Conservation (phyloP, 257 asterid species). For the Solanum ossicruentum region DNA sequence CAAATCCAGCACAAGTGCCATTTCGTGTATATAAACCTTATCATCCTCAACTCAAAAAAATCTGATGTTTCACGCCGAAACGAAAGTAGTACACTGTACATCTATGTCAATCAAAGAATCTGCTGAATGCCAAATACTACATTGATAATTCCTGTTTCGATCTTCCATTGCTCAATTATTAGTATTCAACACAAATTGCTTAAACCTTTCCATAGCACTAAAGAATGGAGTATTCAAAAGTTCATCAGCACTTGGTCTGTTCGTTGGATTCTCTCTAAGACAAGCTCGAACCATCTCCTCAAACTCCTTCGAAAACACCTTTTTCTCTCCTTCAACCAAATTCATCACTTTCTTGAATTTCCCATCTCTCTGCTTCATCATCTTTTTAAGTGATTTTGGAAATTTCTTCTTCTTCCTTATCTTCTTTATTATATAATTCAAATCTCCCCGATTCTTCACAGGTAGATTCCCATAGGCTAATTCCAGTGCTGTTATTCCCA, state of each 20-base stretch:
- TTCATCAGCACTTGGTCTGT: conserved; percentile 1
- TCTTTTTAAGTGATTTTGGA: not conserved
- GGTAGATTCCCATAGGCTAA: conserved; percentile 1
- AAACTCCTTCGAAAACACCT: not conserved
- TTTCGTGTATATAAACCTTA: not conserved
- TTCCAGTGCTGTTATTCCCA: conserved; percentile 14
- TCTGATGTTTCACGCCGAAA: not conserved
- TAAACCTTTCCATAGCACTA: not conserved
- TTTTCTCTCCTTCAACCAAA: not conserved
- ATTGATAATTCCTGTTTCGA: not conserved
- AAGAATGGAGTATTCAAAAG: not conserved
- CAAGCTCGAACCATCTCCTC: not conserved
- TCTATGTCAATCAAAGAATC: not conserved
- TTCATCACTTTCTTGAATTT: not conserved
- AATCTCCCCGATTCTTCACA: not conserved
- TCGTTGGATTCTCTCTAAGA: not conserved
- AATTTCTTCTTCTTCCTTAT: not conserved
- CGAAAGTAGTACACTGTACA: not conserved
- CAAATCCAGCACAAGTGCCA: not conserved
- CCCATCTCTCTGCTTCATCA: not conserved
- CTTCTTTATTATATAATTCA: not conserved
- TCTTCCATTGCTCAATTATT: not conserved
- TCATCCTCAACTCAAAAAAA: not conserved
- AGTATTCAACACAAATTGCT: not conserved
- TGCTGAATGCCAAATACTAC: not conserved